Percentiles rank a stretch among this genome's conserved stretches.
Conservation (phyloP, 2,329 filamentous ascomycete genomes). For the Chalaropsis thielavioides region DNA sequence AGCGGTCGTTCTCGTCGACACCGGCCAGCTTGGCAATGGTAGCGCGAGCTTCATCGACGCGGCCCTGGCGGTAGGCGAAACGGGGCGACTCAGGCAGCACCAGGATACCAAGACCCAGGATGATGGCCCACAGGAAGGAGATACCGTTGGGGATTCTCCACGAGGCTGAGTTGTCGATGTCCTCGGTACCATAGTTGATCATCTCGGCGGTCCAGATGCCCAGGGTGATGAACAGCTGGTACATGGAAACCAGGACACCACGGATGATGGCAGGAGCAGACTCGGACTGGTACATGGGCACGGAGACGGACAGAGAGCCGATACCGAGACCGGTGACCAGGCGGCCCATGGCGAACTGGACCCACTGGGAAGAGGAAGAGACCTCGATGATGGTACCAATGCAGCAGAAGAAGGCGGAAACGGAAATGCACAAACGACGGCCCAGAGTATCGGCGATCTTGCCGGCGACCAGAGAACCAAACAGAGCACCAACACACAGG, state of each 20-base stretch:
- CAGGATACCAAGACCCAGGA: slow-evolving; percentile 36
- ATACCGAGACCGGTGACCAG: slow-evolving; percentile 53
- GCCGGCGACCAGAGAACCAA: slow-evolving; percentile 44
- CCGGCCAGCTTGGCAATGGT: slow-evolving; percentile 35
- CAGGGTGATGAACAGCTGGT: slow-evolving; percentile 55
- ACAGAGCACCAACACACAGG: slow-evolving; percentile 44
- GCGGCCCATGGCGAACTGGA: slow-evolving; percentile 49
- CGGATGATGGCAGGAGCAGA: slow-evolving; percentile 49
- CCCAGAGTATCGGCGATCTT: slow-evolving; percentile 48
- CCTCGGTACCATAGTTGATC: slow-evolving; percentile 47
- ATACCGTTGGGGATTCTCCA: slow-evolving; percentile 50
- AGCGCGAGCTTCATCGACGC: slow-evolving; percentile 33
- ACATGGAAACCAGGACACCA: slow-evolving; percentile 47
- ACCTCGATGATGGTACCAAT: slow-evolving; percentile 51
- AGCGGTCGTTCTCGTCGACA: slow-evolving; percentile 26
- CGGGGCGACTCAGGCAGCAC: slow-evolving; percentile 42
- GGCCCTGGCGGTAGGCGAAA: slow-evolving; percentile 34
- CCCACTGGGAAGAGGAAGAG: slow-evolving; percentile 41
- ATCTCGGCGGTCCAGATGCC: slow-evolving; percentile 47
- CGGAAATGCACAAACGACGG: slow-evolving; percentile 46
- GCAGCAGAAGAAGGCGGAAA: slow-evolving; percentile 47
- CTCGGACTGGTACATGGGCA: slow-evolving; percentile 56
- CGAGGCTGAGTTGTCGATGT: slow-evolving; percentile 31
- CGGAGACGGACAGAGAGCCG: slow-evolving; percentile 47
- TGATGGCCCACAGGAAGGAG: slow-evolving; percentile 40